Evolutionary conservation across 2,329 filamentous ascomycete genomes (phyloP), one percentile per base, ranked within the genome.

Genomic region (Cladosporium sp.): DNA sequence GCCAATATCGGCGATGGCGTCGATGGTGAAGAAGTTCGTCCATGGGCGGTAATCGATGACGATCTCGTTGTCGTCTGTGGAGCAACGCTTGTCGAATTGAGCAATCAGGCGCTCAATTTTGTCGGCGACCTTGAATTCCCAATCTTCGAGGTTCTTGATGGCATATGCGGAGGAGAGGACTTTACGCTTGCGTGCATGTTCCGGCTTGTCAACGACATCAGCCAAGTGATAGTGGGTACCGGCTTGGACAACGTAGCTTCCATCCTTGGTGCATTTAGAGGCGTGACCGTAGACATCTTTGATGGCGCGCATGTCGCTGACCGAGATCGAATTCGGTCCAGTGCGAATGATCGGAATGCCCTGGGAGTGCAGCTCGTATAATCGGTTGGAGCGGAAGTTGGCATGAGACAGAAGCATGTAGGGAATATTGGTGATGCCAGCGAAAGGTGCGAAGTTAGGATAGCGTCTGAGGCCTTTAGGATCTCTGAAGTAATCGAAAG

Each of bases 391-490:
- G 19, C 74, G 72, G 54, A 71, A 71, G 0, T 69, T 72, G 13
- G 63, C 57, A 11, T 68, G 64, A 3, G 74, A 68, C 30, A 73
- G 60, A 7, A 70, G 55, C 61, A 74, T 71, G 59, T 72, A 77
- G 0, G 71, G 66, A 1, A 77, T 54, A 43, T 72, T 69, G 5
- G 71, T 72, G 29, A 77, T 66, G 11, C 73, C 74, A 0, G 74
- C 71, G 12, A 76, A 65, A 4, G 64, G 55, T 15, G 65, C 65
- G 48, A 77, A 62, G 53, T 70, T 72, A 6, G 73, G 73, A 43
- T 74, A 78, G 58, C 68, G 71, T 7, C 76, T 70, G 2, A 79
- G 67, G 7, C 73, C 73, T 67, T 76, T 76, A 1, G 65, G 59
- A 52, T 77, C 74, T 15, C 62, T 61, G 54, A 74, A 67, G 56